phyloP scores from a whole-genome alignment of 2,329 filamentous ascomycete genomes.

The Botrytis fabae region DNA sequence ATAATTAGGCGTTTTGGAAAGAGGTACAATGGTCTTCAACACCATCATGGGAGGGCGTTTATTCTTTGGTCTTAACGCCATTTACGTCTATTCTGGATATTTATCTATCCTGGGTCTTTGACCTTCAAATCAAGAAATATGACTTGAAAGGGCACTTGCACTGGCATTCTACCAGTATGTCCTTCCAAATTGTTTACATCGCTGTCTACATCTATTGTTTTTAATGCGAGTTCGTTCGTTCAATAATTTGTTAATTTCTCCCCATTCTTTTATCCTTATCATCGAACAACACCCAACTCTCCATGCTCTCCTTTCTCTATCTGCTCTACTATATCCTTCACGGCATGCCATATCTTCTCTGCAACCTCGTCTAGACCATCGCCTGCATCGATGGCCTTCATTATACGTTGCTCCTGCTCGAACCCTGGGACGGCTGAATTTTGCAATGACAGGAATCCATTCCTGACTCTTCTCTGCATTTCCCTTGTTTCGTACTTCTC shows the following conservation, averaged over 20 bases:
- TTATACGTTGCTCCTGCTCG: conserved; percentile 52
- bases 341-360: conserved; percentile 46
- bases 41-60: conserved; percentile 36
- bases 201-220: not conserved
- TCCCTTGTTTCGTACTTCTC: conserved; percentile 85
- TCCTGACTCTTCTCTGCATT: conserved; percentile 78
- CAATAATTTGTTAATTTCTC: not conserved
- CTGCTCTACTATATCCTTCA: conserved; percentile 48
- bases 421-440: conserved; percentile 30
- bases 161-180: not conserved
- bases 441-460: conserved; percentile 66
- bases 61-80: conserved; percentile 42
- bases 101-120: conserved; percentile 5
- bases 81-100: conserved; percentile 23
- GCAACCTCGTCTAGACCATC: conserved; percentile 57
- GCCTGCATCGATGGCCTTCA: conserved; percentile 56
- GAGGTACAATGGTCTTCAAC: conserved; percentile 40
- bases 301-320: conserved; percentile 43
- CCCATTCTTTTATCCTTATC: not conserved
- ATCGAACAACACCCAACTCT: conserved; percentile 14
- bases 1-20: conserved; percentile 32
- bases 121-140: not conserved
- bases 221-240: not conserved
- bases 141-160: not conserved
- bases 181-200: not conserved